Evolutionary conservation across 768 basidiomycete genomes (phyloP), one percentile per base, ranked within the genome.

Genomic region (Amanita rimosa): DNA sequence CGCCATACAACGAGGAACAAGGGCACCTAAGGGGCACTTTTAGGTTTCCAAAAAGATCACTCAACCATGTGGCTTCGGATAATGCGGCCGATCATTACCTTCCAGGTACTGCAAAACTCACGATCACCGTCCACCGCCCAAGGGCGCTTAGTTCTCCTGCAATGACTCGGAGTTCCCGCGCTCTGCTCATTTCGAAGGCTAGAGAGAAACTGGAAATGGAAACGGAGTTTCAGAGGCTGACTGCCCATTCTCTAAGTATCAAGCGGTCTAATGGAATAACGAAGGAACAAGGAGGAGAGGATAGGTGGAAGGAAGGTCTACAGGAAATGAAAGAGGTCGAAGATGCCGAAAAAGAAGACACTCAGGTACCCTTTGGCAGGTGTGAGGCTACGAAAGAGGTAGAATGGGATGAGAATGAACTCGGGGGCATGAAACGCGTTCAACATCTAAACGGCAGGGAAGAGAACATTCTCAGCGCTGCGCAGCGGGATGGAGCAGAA

Each of bases 141-240:
- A 41, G 70, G 33, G 59, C 66, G 9, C 42, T 65, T 6, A 72
- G 71, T 53, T 65, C 68, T 8, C 72, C 71, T 21, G 66, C 65
- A 31, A 13, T 13, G 31, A 24, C 22, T 2, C 22, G 22, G 22
- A 72, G 70, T 52, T 65, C 68, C 11, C 72, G 70, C 24, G 67
- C 65, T 45, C 54, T 69, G 5, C 49, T 64, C n/a, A 54, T 60
- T 24, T 62, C 63, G 0, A 46, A 14, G 33, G 37, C 48, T 7
- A 35, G 21, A 13, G 48, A 49, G 16, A 46, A 49, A 22, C n/a
- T 49, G 39, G 39, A 36, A 29, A 42, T 33, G 33, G 39, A 29
- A 27, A 19, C 16, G 24, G 39, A 49, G 16, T 19, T 42, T 3
- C 31, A 34, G 22, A 34, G 21, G 33, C 31, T 41, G 41, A 35